A percentile compares a stretch with the other conserved stretches of the same genome.
Evolutionary conservation across 345 rosid genomes (phyloP).

Genomic region (Mangifera indica): DNA sequence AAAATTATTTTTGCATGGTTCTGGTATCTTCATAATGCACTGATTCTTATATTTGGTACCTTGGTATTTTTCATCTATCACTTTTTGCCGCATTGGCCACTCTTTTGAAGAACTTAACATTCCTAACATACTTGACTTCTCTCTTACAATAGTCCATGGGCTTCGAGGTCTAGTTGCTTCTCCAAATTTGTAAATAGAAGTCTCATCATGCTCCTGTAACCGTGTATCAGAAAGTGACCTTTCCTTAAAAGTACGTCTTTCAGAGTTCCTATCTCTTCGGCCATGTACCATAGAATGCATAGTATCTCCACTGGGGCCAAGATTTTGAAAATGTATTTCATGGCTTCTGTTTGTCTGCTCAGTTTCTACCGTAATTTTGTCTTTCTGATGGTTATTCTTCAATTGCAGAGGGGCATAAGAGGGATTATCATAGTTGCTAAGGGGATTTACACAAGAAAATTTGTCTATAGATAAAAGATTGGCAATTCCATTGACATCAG

Average conservation of each 20-base stretch:
- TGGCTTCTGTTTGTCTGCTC: conserved; percentile 29
- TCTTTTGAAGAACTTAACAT: conserved; percentile 33
- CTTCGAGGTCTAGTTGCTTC: conserved; percentile 29
- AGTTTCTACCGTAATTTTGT: conserved; percentile 35
- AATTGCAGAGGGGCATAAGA: conserved; percentile 34
- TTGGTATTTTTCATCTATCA: conserved; percentile 26
- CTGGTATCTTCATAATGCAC: conserved; percentile 19
- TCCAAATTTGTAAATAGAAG: conserved; percentile 16
- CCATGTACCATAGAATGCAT: conserved; percentile 21
- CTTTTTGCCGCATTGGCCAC: conserved; percentile 33
- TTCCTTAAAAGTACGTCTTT: conserved; percentile 39
- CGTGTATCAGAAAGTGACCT: conserved; percentile 56
- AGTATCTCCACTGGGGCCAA: conserved; percentile 44
- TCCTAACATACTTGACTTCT: conserved; percentile 41
- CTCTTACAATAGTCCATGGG: conserved; percentile 35
- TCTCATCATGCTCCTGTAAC: conserved; percentile 44
- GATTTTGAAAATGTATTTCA: conserved; percentile 38
- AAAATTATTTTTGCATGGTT: conserved; percentile 16
- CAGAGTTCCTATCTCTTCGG: conserved; percentile 31
- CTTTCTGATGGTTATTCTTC: conserved; percentile 33
- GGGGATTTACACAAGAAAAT: conserved; percentile 27
- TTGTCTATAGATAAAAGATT: conserved; percentile 26
- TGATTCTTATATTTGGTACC: conserved; percentile 19
- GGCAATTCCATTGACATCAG: conserved; percentile 26
- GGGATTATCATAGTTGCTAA: conserved; percentile 31